Evolutionary conservation across 805 yeast genomes (phyloP), one percentile per base, ranked within the genome.

Genomic region (Candida ovalis): DNA sequence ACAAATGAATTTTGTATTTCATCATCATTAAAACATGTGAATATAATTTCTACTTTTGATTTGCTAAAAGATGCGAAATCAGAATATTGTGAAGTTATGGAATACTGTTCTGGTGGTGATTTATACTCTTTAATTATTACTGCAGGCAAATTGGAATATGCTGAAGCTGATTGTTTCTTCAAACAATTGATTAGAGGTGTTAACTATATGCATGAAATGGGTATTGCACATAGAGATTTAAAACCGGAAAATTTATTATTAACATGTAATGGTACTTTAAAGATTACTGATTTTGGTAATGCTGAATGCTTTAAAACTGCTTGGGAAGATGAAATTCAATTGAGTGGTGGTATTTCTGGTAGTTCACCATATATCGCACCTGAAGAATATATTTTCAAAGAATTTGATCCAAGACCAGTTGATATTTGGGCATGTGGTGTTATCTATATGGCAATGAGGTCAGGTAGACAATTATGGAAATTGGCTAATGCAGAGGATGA

Each of bases 351-450:
- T 4, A 74, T 88, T 6, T 84, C 90, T 66, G 97, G 96, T 8
- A 84, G 94, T 0, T 80, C 86, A 7, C 96, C 96, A 2, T 89
- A 89, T 64, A 87, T 90, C 60, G 95, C 96, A 0, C 96, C 97
- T 0, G 97, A 89, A 67, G 94, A 86, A 55, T 86, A 82, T 64
- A 72, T 77, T 2, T 68, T 63, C 50, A 70, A 76, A 36, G 82
- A 80, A 59, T 89, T 87, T 66, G 96, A 89, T 67, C 86, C 95
- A 2, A 69, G 96, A 48, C 76, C 86, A 32, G 86, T 86, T 6
- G 96, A 89, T 68, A 81, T 88, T 33, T 89, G 97, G 97, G 82
- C 96, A 0, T 88, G 96, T 71, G 96, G 96, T 43, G 92, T 89
- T 10, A 88, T 89, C 32, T 89, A 86, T 62, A 84, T 89, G 88